These are phyloP conservation scores for Amanita polypyramis DNA, from an alignment of 768 basidiomycete genomes.

Conservation along the genomic window DNA sequence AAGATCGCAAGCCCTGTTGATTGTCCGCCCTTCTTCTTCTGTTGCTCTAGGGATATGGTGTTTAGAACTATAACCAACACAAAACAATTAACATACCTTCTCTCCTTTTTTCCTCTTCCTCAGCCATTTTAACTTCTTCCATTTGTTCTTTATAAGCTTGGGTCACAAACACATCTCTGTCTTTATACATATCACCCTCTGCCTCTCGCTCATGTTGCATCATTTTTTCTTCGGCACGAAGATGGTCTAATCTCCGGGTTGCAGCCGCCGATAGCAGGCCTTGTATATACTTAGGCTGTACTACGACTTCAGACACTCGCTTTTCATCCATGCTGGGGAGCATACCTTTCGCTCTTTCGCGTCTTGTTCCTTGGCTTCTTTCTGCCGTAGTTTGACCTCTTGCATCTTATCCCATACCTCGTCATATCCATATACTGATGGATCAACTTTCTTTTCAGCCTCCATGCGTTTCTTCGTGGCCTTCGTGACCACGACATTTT, in stretches of 20 bases:
- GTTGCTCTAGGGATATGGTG: slow-evolving; percentile 33
- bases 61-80: neutral
- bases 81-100: slow-evolving; percentile 53
- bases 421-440: slow-evolving; percentile 88
- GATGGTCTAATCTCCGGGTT: slow-evolving; percentile 79
- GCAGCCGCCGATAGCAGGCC: slow-evolving; percentile 70
- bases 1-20: slow-evolving; percentile 81
- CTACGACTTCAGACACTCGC: neutral
- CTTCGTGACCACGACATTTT: slow-evolving; percentile 51
- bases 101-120: slow-evolving; percentile 82
- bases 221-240: slow-evolving; percentile 97
- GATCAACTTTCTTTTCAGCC: slow-evolving; percentile 68
- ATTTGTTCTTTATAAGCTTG: slow-evolving; percentile 96
- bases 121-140: slow-evolving; percentile 81
- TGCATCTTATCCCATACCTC: slow-evolving; percentile 97
- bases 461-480: slow-evolving; percentile 66
- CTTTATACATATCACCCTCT: slow-evolving; percentile 89
- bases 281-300: slow-evolving; percentile 87
- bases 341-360: slow-evolving; percentile 66
- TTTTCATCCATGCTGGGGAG: neutral
- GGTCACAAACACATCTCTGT: slow-evolving; percentile 97
- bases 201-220: slow-evolving; percentile 85
- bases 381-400: slow-evolving; percentile 64
- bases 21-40: slow-evolving; percentile 45
- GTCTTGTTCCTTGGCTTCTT: slow-evolving; percentile 69